phyloP scores from a whole-genome alignment of 1,284 basidiomycete species.

The Chondrostereum purpureum region DNA sequence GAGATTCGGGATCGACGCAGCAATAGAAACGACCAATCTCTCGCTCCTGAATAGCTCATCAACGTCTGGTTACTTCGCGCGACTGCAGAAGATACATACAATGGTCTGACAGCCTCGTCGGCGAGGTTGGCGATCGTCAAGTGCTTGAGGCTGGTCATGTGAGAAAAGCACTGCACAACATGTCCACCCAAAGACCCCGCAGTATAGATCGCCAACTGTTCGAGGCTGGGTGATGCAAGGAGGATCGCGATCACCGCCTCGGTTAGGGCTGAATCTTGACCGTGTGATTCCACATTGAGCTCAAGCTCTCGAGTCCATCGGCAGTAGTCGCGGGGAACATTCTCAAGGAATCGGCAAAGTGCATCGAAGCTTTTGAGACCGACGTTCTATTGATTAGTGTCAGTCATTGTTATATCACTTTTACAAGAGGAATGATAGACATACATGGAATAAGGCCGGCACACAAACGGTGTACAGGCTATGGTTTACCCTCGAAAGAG shows the following conservation, averaged over 20 bases:
- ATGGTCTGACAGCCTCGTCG: conserved; percentile 43
- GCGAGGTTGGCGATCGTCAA: conserved; percentile 53
- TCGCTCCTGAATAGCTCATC: conserved; percentile 47
- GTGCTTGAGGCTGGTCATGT: conserved; percentile 34
- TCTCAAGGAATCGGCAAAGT: conserved; percentile 44
- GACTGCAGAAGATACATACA: conserved; percentile 39
- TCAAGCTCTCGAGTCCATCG: conserved; percentile 49
- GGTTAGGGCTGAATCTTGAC: conserved; percentile 23
- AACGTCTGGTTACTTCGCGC: conserved; percentile 9
- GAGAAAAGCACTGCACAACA: conserved; percentile 47
- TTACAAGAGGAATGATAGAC: conserved; percentile 15
- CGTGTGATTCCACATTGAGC: conserved; percentile 31
- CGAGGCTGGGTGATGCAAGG: conserved; percentile 39
- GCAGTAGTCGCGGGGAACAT: conserved; percentile 50
- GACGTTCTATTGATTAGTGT: conserved; percentile 33
- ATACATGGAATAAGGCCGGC: conserved; percentile 52
- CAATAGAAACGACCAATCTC: conserved; percentile 62
- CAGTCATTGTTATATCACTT: neutral
- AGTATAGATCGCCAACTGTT: conserved; percentile 45
- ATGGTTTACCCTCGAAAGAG: conserved; percentile 37
- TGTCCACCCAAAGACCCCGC: conserved; percentile 44
- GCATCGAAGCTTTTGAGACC: conserved; percentile 38
- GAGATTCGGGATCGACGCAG: conserved; percentile 51
- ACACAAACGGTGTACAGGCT: conserved; percentile 48
- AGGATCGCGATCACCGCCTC: conserved; percentile 47